A percentile compares a stretch with the other conserved stretches of the same genome.
These are phyloP conservation scores for Sclerotinia glacialis DNA, from an alignment of 2,329 filamentous ascomycete species.

Conservation along the genomic window DNA sequence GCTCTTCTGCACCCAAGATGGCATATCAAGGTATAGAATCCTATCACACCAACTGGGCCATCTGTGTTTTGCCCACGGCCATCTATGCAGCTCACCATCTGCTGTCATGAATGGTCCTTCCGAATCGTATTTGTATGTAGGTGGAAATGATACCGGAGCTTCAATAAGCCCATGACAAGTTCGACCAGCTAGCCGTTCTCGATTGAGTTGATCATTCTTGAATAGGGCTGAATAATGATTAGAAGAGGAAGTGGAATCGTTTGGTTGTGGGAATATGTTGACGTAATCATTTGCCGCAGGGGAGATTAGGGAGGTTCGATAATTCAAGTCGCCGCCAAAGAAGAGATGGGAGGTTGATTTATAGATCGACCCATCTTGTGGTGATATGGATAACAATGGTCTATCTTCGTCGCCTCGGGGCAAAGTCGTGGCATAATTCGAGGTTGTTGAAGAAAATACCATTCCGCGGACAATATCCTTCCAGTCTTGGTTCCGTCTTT, in stretches of 20 bases:
- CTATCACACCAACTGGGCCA: constrained; percentile 95
- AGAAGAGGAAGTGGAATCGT: constrained; percentile 49
- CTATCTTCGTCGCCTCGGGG: constrained; percentile 40
- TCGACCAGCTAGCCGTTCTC: constrained; percentile 64
- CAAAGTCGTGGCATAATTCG: constrained; percentile 25
- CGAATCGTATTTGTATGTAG: constrained; percentile 85
- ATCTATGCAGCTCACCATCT: constrained; percentile 48
- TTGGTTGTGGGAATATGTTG: constrained; percentile 59
- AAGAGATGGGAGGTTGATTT: constrained; percentile 74
- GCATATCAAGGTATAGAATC: constrained; percentile 71
- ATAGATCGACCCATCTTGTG: constrained; percentile 63
- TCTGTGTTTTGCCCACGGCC: constrained; percentile 76
- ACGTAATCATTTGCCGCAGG: constrained; percentile 57
- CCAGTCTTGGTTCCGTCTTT: constrained; percentile 84
- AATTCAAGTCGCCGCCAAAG: constrained; percentile 90
- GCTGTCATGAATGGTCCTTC: constrained; percentile 44
- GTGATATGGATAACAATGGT: constrained; percentile 44
- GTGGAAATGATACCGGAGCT: constrained; percentile 72
- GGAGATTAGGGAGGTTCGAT: constrained; percentile 70
- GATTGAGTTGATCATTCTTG: constrained; percentile 71
- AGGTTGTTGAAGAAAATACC: constrained; percentile 60
- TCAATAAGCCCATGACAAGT: constrained; percentile 79
- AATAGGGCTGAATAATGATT: constrained; percentile 67
- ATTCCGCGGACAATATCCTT: constrained; percentile 74
- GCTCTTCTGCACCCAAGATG: constrained; percentile 48